phyloP scores from a whole-genome alignment of 192 early-diverging fungal genomes.

The Backusella morwellensis region DNA sequence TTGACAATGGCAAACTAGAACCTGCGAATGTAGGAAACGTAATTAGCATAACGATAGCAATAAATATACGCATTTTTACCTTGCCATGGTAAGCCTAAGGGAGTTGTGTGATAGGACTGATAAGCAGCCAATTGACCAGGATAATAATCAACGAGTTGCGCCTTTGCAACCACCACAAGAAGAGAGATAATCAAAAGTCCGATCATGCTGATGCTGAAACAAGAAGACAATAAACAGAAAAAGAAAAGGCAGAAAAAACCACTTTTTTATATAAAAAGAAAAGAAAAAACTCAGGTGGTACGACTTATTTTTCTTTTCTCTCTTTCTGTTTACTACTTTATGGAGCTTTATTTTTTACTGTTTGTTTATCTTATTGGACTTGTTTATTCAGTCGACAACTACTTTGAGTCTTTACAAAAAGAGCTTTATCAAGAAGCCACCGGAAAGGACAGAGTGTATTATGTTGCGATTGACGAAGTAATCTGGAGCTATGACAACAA shows the following conservation, averaged over 20 bases:
- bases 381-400: neutral
- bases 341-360: neutral
- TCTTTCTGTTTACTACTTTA: conserved; percentile 8
- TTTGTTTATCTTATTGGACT: neutral
- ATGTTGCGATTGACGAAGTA: conserved; percentile 27
- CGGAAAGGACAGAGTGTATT: conserved; percentile 19
- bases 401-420: neutral
- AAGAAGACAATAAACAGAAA: neutral
- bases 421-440: conserved; percentile 11
- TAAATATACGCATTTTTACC: neutral
- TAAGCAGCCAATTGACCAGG: neutral
- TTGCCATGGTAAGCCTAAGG: conserved; percentile 14
- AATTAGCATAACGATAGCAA: neutral
- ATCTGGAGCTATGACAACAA: conserved; percentile 23
- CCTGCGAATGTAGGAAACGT: conserved; percentile 18
- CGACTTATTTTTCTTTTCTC: neutral
- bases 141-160: neutral
- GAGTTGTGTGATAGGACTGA: conserved; percentile 2
- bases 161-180: neutral
- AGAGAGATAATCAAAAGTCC: neutral
- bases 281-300: neutral
- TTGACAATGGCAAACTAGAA: conserved; percentile 3
- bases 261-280: neutral
- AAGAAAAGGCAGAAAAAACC: neutral
- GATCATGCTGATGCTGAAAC: neutral